These are phyloP conservation scores for Crataegus laevigata DNA, from an alignment of 306 rosid species.

Conservation along the genomic window DNA sequence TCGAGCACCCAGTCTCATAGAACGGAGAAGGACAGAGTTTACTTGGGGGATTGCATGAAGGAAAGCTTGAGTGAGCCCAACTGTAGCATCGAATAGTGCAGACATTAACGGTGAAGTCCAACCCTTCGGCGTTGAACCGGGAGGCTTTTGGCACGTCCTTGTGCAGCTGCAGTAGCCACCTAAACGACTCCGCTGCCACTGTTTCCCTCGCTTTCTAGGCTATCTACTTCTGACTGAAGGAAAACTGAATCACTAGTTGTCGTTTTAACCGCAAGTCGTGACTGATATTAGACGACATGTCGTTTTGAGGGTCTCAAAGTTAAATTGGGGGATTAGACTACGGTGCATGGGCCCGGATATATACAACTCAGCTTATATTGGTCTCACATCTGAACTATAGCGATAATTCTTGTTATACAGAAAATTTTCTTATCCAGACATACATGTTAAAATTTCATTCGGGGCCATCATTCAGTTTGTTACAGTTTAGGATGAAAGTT, in stretches of 20 bases:
- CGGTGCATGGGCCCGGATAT: not conserved
- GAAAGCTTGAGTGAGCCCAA: slow-evolving; percentile 74
- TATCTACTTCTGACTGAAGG: not conserved
- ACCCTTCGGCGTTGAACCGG: slow-evolving; percentile 67
- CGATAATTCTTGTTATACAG: not conserved
- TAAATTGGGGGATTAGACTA: not conserved
- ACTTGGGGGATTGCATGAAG: slow-evolving; percentile 69
- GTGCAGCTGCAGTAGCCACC: slow-evolving; percentile 80
- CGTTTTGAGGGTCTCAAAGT: not conserved
- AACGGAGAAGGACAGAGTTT: not conserved
- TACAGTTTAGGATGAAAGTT: too few relatives aligned
- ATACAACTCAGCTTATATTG: not conserved
- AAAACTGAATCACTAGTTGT: not conserved
- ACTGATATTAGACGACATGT: not conserved
- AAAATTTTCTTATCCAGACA: too few relatives aligned
- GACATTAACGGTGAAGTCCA: slow-evolving; percentile 67
- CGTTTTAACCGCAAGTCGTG: not conserved
- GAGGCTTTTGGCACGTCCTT: slow-evolving; percentile 83
- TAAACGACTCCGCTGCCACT: slow-evolving; percentile 61
- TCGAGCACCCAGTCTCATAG: not conserved
- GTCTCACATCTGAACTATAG: fast-evolving
- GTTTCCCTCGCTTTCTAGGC: slow-evolving; percentile 1
- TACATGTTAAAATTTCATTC: too few relatives aligned
- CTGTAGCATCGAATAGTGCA: slow-evolving; percentile 80
- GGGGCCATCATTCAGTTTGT: fast-evolving